Evolutionary conservation across 2,329 filamentous ascomycete genomes (phyloP), one percentile per base, ranked within the genome.

Genomic region (Colletotrichum spinosum): DNA sequence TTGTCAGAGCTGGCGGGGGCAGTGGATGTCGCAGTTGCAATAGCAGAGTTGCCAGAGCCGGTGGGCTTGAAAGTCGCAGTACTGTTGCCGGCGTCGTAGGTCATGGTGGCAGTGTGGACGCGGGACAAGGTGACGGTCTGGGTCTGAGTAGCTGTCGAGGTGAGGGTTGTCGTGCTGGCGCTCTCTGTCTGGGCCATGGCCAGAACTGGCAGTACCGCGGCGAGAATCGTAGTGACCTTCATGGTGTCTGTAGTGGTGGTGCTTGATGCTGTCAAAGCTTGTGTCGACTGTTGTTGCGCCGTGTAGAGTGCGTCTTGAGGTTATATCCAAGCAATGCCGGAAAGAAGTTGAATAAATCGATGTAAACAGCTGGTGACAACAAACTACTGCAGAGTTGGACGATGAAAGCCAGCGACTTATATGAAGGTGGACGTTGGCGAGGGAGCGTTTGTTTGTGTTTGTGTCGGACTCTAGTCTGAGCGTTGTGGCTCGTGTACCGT

Each of bases 161-260:
- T 87, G 52, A 77, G 78, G 15, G 82, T 79, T 48, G 81, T 80
- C 33, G 72, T 71, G 60, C 73, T 71, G 39, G 73, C 75, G 34
- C 25, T 25, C 25, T 52, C 52, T 33, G 80, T 80, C 55, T 79
- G 73, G 42, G 85, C 85, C 56, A 85, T 71, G 65, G 84, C 86
- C 72, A 87, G 74, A 57, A 86, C 78, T 71, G 86, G 86, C 73
- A 89, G 80, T 68, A 84, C 73, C 67, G 82, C 81, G 66, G 84
- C 74, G 72, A 83, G 63, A 66, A 88, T 71, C 37, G 81, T 76
- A 50, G 74, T 73, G 70, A 79, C 71, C 51, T 79, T 78, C 79
- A 81, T 81, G 59, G 64, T 75, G 71, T 68, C 65, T 67, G 56
- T 63, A 33, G 51, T 25, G 42, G 60, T 15, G 55, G 66, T 55